Percentiles rank a stretch among this genome's conserved stretches.
Conservation (phyloP, 345 rosid species). For the Microcos paniculata region DNA sequence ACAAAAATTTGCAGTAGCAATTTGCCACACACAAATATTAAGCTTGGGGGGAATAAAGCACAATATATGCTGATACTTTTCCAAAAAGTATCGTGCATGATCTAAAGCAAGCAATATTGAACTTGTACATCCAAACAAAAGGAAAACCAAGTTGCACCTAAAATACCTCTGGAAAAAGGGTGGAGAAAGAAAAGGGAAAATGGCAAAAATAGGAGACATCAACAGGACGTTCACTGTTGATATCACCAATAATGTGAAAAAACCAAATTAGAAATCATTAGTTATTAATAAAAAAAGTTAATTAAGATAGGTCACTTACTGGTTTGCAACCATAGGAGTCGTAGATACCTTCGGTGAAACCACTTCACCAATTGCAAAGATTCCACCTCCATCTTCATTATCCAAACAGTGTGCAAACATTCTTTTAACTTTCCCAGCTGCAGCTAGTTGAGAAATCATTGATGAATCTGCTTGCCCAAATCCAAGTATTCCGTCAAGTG, state of each 20-base stretch:
- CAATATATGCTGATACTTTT: no score
- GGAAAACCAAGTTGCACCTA: no score
- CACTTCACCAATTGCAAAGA: constrained; percentile 73
- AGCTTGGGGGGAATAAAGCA: neutral
- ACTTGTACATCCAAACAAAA: no score
- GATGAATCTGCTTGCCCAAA: constrained; percentile 89
- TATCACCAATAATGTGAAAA: neutral
- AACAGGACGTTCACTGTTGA: neutral
- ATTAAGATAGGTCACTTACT: constrained; percentile 48
- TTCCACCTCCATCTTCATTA: constrained; percentile 73
- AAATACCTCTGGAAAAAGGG: no score
- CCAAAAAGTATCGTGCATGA: no score
- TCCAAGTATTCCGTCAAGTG: constrained; percentile 90
- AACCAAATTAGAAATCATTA: neutral
- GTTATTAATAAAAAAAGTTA: neutral
- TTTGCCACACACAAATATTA: neutral
- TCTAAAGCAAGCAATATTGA: no score
- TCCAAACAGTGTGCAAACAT: constrained; percentile 86
- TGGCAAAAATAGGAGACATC: neutral
- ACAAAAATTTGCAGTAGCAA: neutral
- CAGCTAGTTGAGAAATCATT: constrained; percentile 79
- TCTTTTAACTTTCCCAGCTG: constrained; percentile 57
- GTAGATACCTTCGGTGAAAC: constrained; percentile 65
- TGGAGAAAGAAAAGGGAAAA: neutral
- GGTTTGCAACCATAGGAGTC: constrained; percentile 74